Evolutionary conservation across 805 yeast genomes (phyloP), one percentile per base, ranked within the genome.

Genomic region (Kuraishia hungarica): DNA sequence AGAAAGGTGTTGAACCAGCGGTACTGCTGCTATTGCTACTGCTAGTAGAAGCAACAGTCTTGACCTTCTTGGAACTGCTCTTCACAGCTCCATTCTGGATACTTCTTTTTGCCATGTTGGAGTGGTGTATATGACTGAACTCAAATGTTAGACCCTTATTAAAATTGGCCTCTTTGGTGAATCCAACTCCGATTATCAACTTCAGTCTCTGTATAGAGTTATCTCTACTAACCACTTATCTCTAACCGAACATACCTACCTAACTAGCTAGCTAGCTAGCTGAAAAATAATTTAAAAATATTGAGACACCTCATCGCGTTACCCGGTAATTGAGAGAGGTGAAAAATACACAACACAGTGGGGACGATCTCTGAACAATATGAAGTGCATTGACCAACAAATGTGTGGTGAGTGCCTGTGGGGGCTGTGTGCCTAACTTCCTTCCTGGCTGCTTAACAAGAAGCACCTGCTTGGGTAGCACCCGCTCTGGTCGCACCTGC

Each of bases 251-350:
- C n/a, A n/a, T n/a, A n/a, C n/a, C n/a, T n/a, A n/a, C n/a, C n/a
- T n/a, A n/a, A n/a, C n/a, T n/a, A n/a, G n/a, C n/a, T n/a, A 47
- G 29, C 15, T 48, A 19, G 26, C 51, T 28, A 22, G 13, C 35
- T n/a, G 51, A 48, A 48, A 28, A 28, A 24, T 24, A 28, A 48
- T 48, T 24, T 15, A 28, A 24, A 35, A 35, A 35, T 35, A 35
- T 35, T 35, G 43, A 35, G 43, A 47, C 47, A 29, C 48, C 47
- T 21, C 26, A 22, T 53, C 52, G 55, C 50, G 52, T 48, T 51
- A 46, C 53, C 51, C 55, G 51, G 53, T 53, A 49, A 39, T 48
- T 23, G 49, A 53, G 52, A 53, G 23, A 2, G n/a, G 26, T 26
- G 29, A 26, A 26, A 13, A 35, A 35, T 35, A 35, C 5, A 35